A percentile compares a stretch with the other conserved stretches of the same genome.
phyloP scores from a whole-genome alignment of 495 filamentous ascomycete genomes.

The Astrothelium subdiscretum region DNA sequence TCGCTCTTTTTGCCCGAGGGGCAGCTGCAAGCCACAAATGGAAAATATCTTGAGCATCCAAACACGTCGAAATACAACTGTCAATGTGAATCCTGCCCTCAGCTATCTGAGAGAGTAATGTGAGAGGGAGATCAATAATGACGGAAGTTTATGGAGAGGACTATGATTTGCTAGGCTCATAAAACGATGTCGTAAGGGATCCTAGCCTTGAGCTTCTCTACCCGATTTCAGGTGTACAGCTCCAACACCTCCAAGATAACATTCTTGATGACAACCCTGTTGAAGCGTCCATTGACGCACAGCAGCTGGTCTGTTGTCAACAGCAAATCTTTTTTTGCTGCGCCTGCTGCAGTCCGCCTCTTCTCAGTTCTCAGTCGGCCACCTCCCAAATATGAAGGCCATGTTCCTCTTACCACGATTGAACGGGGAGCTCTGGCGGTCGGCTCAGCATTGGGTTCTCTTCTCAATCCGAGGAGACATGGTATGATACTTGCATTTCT shows the following conservation, averaged over 20 bases:
- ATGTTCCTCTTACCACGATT: constrained; percentile 72
- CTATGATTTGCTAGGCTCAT: too few species aligned
- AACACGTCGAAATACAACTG: too few species aligned
- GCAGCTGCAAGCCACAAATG: too few species aligned
- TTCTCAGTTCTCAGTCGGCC: constrained; percentile 78
- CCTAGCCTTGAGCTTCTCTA: too few species aligned
- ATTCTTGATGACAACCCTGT: neutral
- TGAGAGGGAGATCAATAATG: too few species aligned
- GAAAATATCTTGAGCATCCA: too few species aligned
- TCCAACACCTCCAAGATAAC: neutral
- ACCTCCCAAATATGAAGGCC: constrained; percentile 72
- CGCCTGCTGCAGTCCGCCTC: constrained; percentile 13
- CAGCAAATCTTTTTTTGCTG: neutral
- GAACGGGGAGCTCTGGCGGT: constrained; percentile 69
- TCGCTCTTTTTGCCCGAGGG: too few species aligned
- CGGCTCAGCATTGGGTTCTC: constrained; percentile 68
- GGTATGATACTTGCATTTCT: constrained; percentile 33
- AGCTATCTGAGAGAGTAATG: too few species aligned
- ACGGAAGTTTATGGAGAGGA: too few species aligned
- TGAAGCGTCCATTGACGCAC: neutral
- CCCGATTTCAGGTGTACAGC: too few species aligned
- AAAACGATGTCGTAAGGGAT: too few species aligned
- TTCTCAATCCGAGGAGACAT: constrained; percentile 68
- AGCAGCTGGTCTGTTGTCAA: neutral
- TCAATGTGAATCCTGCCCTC: too few species aligned